A percentile compares a stretch with the other conserved stretches of the same genome.
Evolutionary conservation across 768 basidiomycete genomes (phyloP).

Genomic region (Galerina marginata): DNA sequence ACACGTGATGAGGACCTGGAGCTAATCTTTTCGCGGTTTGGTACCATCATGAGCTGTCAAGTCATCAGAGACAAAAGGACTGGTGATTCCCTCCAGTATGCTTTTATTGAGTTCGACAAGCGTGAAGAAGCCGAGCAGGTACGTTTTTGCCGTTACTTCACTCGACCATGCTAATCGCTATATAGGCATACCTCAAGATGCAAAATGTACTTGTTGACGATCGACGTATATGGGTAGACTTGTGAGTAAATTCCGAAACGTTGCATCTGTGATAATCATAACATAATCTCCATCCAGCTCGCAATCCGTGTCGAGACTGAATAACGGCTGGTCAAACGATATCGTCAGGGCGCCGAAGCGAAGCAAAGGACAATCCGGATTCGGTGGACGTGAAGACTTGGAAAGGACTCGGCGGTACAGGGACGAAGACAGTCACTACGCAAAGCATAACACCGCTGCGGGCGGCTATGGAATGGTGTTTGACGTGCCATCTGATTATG

Average conservation of each 20-base stretch:
- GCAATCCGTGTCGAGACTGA: constrained; percentile 91
- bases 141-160: constrained; percentile 22
- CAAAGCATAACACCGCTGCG: constrained; percentile 15
- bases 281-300: constrained; percentile 54
- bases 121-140: constrained; percentile 94
- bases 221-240: constrained; percentile 98
- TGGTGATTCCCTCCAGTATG: constrained; percentile 96
- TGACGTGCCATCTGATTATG: constrained; percentile 59
- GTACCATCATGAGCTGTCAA: constrained; percentile 95
- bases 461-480: constrained; percentile 82
- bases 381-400: constrained; percentile 77
- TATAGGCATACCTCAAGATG: constrained; percentile 98
- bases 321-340: constrained; percentile 83
- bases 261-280: constrained; percentile 6
- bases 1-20: constrained; percentile 96
- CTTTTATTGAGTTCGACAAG: constrained; percentile 98
- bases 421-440: constrained; percentile 36
- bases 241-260: constrained; percentile 57
- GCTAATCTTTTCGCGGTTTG: constrained; percentile 96
- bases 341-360: constrained; percentile 55
- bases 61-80: constrained; percentile 96
- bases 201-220: constrained; percentile 99
- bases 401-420: constrained; percentile 76
- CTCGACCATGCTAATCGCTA: constrained; percentile 12
- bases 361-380: constrained; percentile 44